Conservation (phyloP, 2,329 filamentous ascomycete genomes). For the Aspergillus niger region DNA sequence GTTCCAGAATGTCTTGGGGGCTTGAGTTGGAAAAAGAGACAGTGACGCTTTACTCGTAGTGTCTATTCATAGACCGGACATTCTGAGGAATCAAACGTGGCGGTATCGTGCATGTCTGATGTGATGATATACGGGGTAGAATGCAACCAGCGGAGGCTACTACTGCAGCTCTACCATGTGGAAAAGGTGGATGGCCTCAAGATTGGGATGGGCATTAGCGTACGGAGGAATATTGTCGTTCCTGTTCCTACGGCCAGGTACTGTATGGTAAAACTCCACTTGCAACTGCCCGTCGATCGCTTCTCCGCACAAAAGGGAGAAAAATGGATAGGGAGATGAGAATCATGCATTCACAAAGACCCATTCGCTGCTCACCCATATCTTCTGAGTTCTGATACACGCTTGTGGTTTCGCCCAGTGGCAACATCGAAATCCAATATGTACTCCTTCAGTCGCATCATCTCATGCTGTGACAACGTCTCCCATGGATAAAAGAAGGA, state of each 20-base stretch:
- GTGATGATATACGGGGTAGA: background rate
- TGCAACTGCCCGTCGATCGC: conserved; percentile 10
- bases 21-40: no score
- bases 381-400: background rate
- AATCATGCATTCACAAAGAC: no score
- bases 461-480: background rate
- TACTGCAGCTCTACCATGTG: background rate
- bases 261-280: conserved; percentile 9
- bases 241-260: background rate
- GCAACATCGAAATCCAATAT: no score
- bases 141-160: background rate
- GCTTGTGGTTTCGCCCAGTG: background rate
- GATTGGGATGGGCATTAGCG: conserved; percentile 3
- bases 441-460: no score
- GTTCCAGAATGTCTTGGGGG: conserved; percentile 3
- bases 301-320: conserved; percentile 3
- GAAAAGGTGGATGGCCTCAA: background rate
- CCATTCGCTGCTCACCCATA: no score
- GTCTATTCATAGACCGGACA: no score
- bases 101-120: background rate
- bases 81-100: no score
- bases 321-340: background rate
- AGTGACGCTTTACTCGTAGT: no score
- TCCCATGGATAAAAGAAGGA: background rate
- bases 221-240: background rate